Conservation (phyloP, 2,329 filamentous ascomycete genomes). For the Penicillium sp. region DNA sequence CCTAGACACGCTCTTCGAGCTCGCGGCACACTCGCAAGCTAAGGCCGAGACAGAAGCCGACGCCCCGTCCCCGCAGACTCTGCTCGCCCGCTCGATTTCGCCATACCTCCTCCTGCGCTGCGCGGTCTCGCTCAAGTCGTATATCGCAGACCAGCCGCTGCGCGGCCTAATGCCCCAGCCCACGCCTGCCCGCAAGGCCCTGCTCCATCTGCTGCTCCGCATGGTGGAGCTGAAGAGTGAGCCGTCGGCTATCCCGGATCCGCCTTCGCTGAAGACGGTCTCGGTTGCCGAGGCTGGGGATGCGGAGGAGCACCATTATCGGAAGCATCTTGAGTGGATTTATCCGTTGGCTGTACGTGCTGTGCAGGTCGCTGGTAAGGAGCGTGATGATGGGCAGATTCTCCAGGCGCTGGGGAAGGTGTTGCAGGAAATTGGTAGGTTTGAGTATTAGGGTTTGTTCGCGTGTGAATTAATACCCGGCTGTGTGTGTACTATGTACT, state of each 20-base stretch:
- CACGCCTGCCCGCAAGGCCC: conserved; percentile 71
- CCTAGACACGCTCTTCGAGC: conserved; percentile 72
- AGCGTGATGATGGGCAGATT: conserved; percentile 36
- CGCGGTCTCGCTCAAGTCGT: conserved; percentile 75
- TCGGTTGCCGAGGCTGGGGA: conserved; percentile 39
- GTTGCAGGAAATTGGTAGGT: conserved; percentile 58
- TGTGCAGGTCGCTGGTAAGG: conserved; percentile 40
- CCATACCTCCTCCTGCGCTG: conserved; percentile 80
- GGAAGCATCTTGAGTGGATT: conserved; percentile 74
- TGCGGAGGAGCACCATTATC: conserved; percentile 50
- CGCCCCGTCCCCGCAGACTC: conserved; percentile 37
- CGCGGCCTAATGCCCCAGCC: conserved; percentile 87
- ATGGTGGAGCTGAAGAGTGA: conserved; percentile 68
- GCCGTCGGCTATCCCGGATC: conserved; percentile 63
- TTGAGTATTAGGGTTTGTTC: conserved; percentile 6
- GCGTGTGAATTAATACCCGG: background rate
- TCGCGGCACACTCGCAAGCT: conserved; percentile 57
- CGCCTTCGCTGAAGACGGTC: conserved; percentile 18
- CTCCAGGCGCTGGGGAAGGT: conserved; percentile 55
- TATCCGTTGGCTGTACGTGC: conserved; percentile 64
- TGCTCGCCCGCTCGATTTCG: conserved; percentile 71
- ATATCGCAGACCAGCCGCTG: conserved; percentile 87
- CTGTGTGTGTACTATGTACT: background rate
- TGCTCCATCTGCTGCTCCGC: conserved; percentile 66
- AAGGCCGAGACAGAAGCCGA: background rate